These are phyloP conservation scores for Prunus campanulata DNA, from an alignment of 306 rosid genomes.

Conservation along the genomic window DNA sequence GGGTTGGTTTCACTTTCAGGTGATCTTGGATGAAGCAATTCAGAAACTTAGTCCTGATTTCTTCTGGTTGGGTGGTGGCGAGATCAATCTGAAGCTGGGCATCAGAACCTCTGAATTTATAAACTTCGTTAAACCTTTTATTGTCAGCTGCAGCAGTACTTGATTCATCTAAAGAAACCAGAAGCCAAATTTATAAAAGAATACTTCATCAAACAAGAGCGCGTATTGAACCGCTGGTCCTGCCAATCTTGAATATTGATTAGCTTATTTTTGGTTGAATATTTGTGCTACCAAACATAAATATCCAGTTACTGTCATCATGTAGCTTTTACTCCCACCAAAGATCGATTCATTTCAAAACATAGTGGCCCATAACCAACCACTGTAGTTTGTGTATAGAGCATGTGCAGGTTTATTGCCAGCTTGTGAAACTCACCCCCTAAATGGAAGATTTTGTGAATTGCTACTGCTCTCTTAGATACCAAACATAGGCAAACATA, in stretches of 20 bases:
- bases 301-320: too few species aligned
- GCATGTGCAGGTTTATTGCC: too few species aligned
- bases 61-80: constrained; percentile 99
- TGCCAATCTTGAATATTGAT: neutral
- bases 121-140: constrained; percentile 62
- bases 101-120: constrained; percentile 65
- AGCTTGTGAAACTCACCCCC: too few species aligned
- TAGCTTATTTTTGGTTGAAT: neutral
- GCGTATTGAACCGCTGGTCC: neutral
- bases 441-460: neutral
- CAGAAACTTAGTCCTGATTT: constrained; percentile 75
- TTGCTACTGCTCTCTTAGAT: neutral
- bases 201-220: neutral
- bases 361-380: too few species aligned
- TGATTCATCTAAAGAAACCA: constrained; percentile 31
- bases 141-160: constrained; percentile 56
- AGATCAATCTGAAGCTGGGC: constrained; percentile 53
- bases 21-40: constrained; percentile 83
- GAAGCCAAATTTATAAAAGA: too few species aligned
- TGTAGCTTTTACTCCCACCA: too few species aligned
- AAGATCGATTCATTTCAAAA: too few species aligned
- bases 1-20: constrained; percentile 49
- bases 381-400: too few species aligned
- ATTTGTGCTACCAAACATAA: neutral
- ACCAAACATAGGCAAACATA: too few species aligned